Percentiles rank a stretch among this genome's conserved stretches.
These are phyloP conservation scores for Hypoxylon sp. DNA, from an alignment of 2,329 filamentous ascomycete species.

Conservation along the genomic window DNA sequence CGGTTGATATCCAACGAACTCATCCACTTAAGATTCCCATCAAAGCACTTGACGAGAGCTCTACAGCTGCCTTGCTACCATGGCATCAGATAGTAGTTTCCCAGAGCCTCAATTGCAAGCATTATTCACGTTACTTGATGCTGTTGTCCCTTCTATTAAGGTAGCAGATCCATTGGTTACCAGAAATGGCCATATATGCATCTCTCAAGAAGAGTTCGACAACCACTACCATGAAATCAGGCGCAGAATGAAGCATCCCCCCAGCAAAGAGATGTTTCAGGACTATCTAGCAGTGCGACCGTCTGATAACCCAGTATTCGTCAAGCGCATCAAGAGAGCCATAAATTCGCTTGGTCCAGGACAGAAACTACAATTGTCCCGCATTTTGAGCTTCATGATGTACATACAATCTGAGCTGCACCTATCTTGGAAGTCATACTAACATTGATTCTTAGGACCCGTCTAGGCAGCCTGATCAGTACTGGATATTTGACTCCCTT, in stretches of 20 bases:
- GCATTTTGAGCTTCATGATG: constrained; percentile 60
- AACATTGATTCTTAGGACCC: constrained; percentile 63
- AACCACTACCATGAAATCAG: neutral
- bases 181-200: constrained; percentile 59
- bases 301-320: constrained; percentile 67
- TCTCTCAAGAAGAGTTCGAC: constrained; percentile 60
- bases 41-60: no score
- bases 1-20: no score
- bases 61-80: neutral
- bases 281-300: constrained; percentile 68
- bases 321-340: constrained; percentile 57
- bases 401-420: constrained; percentile 52
- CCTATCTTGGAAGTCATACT: constrained; percentile 9
- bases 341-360: neutral
- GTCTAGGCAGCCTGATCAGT: constrained; percentile 73
- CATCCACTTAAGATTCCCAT: no score
- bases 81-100: constrained; percentile 22
- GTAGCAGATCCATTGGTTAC: constrained; percentile 58
- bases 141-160: constrained; percentile 70
- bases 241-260: constrained; percentile 55
- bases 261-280: constrained; percentile 61
- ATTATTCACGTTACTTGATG: constrained; percentile 69
- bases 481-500: constrained; percentile 77
- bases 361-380: constrained; percentile 54
- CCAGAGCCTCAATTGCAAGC: constrained; percentile 67